Conservation (phyloP, 495 filamentous ascomycete species). For the Neurospora hispaniola region DNA sequence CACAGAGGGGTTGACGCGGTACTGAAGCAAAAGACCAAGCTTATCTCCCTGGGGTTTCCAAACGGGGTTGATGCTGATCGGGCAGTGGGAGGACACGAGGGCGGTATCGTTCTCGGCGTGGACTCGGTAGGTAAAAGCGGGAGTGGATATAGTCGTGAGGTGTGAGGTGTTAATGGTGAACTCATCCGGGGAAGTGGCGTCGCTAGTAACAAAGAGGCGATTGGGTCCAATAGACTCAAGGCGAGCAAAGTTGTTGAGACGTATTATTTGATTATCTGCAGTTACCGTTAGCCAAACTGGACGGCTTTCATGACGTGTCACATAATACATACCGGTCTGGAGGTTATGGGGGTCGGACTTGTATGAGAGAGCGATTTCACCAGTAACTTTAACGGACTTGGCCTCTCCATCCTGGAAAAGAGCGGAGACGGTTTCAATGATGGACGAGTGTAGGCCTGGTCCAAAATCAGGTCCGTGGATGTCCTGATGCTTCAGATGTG, state of each 20-base stretch:
- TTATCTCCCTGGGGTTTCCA: slow-evolving; percentile 81
- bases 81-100: slow-evolving; percentile 46
- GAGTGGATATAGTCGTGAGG: slow-evolving; percentile 54
- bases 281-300: slow-evolving; percentile 6
- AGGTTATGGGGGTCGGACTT: slow-evolving; percentile 46
- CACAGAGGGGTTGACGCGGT: slow-evolving; percentile 72
- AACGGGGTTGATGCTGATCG: slow-evolving; percentile 63
- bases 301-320: not conserved
- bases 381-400: slow-evolving; percentile 63
- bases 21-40: slow-evolving; percentile 72
- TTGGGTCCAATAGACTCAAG: slow-evolving; percentile 94
- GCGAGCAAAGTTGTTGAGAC: slow-evolving; percentile 81
- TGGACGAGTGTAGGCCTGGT: slow-evolving; percentile 76
- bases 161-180: slow-evolving; percentile 64
- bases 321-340: slow-evolving; percentile 14
- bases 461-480: slow-evolving; percentile 57
- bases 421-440: slow-evolving; percentile 84
- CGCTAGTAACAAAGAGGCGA: slow-evolving; percentile 70
- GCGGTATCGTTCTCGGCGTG: slow-evolving; percentile 58
- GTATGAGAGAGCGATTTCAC: slow-evolving; percentile 84
- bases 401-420: slow-evolving; percentile 66
- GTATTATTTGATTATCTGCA: slow-evolving; percentile 52
- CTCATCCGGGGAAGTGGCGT: slow-evolving; percentile 55
- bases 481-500: slow-evolving; percentile 64
- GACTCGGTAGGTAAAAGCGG: slow-evolving; percentile 94